Evolutionary conservation across 768 basidiomycete species (phyloP), one percentile per base, ranked within the genome.

Genomic region (Agaricus blazei): DNA sequence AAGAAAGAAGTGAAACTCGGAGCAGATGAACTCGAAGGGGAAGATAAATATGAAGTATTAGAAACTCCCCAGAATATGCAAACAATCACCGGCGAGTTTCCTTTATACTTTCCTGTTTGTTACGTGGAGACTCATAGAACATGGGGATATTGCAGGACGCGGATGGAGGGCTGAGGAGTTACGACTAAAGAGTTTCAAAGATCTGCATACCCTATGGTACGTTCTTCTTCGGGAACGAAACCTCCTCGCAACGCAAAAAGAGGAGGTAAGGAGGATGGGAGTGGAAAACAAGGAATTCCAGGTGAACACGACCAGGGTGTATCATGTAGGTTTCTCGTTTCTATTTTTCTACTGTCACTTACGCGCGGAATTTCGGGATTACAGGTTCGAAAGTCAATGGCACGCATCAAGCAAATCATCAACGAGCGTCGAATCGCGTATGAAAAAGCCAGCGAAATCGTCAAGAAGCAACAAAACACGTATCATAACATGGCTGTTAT

Each of bases 141-240:
- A 6, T 26, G 44, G 23, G 44, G 5, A 3, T 53, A 56, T 58
- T 56, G n/a, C 64, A 95, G 96, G 94, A 40, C 83, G 96, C 51
- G 75, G 90, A 26, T 98, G 95, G 95, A 79, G 73, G 51, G 87
- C 93, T 6, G 76, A 82, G 9, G 97, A 98, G 65, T 78, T 99
- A 45, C 80, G 97, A 37, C 75, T 87, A 51, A 98, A 98, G 71
- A 90, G 84, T 59, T 98, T 98, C 75, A 81, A 83, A 57, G 95
- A 98, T 66, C 73, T 99, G 59, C 97, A 99, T 69, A 89, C 85
- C 8, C 77, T 99, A 37, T 99, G 97, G 96, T 98, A 96, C 67
- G 78, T 98, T 47, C 73, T 93, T 26, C 64, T 93, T 45, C 78
- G 92, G 60, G 97, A 99, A 69, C 81, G 90, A 3, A 99, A 98